Percentiles rank a stretch among this genome's conserved stretches.
These are phyloP conservation scores for Yamadazyma diospyri DNA, from an alignment of 1,139 yeast species.

Conservation along the genomic window DNA sequence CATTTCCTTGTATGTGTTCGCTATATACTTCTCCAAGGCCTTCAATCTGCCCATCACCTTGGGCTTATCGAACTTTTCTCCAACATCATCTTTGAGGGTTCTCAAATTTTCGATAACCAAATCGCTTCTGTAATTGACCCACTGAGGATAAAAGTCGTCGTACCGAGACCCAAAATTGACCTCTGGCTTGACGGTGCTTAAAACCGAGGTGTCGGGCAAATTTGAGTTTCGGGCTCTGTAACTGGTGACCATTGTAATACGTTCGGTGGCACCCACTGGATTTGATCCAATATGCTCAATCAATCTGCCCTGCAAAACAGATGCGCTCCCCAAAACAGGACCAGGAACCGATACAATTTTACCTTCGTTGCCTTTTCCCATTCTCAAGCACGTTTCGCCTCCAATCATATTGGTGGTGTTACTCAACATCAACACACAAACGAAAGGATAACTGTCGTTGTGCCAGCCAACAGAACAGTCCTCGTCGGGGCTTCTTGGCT, in stretches of 20 bases:
- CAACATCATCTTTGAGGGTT: constrained; percentile 20
- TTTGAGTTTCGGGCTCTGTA: constrained; percentile 30
- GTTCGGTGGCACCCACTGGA: constrained; percentile 49
- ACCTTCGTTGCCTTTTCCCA: constrained; percentile 30
- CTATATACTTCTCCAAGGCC: constrained; percentile 36
- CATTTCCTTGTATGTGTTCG: constrained; percentile 47
- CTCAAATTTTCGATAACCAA: constrained; percentile 35
- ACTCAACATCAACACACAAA: constrained; percentile 59
- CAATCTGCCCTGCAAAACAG: constrained; percentile 53
- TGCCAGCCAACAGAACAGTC: constrained; percentile 61
- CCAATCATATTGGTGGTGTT: constrained; percentile 57
- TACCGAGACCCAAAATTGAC: constrained; percentile 32
- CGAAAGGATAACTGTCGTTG: constrained; percentile 56
- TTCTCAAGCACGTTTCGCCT: constrained; percentile 54
- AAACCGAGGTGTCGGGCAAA: constrained; percentile 26
- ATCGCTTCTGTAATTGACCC: constrained; percentile 40
- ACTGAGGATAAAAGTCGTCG: constrained; percentile 33
- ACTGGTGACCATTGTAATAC: constrained; percentile 51
- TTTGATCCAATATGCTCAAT: constrained; percentile 55
- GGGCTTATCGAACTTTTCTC: constrained; percentile 37
- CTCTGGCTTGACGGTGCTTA: constrained; percentile 39
- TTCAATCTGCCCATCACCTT: constrained; percentile 32
- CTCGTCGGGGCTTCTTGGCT: constrained; percentile 11
- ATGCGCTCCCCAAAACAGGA: constrained; percentile 53
- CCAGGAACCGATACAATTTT: constrained; percentile 44